Evolutionary conservation across 352 stramenopile genomes (phyloP), one percentile per base, ranked within the genome.

Genomic region (Pythium brachiatum): DNA sequence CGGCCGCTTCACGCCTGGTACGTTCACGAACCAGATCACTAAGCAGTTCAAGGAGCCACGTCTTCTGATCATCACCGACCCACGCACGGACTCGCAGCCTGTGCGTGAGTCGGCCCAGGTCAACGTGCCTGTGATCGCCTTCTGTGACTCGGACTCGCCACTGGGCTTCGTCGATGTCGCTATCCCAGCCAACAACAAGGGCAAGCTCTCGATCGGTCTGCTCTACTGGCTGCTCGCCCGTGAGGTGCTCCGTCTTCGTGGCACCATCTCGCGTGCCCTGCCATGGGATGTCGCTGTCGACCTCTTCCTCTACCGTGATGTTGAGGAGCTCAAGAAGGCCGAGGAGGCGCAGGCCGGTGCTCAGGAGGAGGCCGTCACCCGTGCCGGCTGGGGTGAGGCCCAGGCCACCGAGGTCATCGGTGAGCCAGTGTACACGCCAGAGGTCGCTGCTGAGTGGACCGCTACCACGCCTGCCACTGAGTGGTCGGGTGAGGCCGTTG

Each of bases 21-120:
- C 97, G 62, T 99, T 99, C 84, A 99, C 98, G 36, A 99, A 99
- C 88, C 97, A 99, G 87, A 99, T 99, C 89, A 99, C 97, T 66
- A 99, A 99, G 90, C 97, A 99, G 79, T 99, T 99, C 93, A 90
- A 94, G 67, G 98, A 99, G 86, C 98, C 98, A 62, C 97, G 97
- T 70, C 86, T 99, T 64, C 78, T 99, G 51, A 98, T 99, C 83
- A 97, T 99, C 70, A 99, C 98, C 59, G 98, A 99, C 89, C 97
- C 98, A 39, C 88, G 97, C 69, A 98, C 97, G 25, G 98, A 99
- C 87, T 90, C 93, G 41, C 95, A 98, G 84, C 74, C 97, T 56
- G 97, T 99, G 72, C 89, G 95, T 68, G 98, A 99, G 81, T 97
- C 97, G 65, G 97, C 94, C 64, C 99, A 99, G 80, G 97, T 99